Conservation (phyloP, 2,329 filamentous ascomycete genomes). For the Cyphellophora attinorum region DNA sequence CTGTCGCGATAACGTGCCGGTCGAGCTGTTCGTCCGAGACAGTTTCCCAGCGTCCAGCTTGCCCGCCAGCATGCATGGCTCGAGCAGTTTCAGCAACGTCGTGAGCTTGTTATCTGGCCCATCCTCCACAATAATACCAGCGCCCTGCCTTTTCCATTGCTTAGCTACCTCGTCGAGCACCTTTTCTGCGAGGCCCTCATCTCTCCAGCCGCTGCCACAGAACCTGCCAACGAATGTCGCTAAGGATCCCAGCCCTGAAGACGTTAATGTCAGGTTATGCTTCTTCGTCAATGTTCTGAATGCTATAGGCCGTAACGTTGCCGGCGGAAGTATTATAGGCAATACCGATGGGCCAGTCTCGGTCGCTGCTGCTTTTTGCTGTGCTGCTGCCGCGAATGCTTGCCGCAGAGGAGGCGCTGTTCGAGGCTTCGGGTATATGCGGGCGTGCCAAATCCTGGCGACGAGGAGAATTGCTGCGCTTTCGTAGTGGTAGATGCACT, state of each 20-base stretch:
- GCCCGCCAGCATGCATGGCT: slow-evolving; percentile 84
- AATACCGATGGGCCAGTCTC: slow-evolving; percentile 53
- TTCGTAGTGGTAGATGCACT: slow-evolving; percentile 19
- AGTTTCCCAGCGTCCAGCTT: slow-evolving; percentile 41
- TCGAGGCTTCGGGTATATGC: slow-evolving; percentile 54
- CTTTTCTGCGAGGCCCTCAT: slow-evolving; percentile 85
- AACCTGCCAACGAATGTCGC: slow-evolving; percentile 85
- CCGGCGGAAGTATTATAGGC: slow-evolving; percentile 78
- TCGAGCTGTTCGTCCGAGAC: slow-evolving; percentile 32
- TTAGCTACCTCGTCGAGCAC: slow-evolving; percentile 87
- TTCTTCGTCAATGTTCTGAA: slow-evolving; percentile 97
- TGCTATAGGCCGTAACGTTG: slow-evolving; percentile 77
- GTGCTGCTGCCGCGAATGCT: slow-evolving; percentile 23
- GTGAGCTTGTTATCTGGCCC: slow-evolving; percentile 61
- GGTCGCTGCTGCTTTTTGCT: slow-evolving; percentile 36
- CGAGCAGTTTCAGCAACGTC: slow-evolving; percentile 71
- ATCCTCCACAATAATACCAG: slow-evolving; percentile 85
- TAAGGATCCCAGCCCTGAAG: slow-evolving; percentile 72
- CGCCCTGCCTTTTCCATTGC: slow-evolving; percentile 82
- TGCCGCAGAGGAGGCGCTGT: slow-evolving; percentile 30
- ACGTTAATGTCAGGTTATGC: slow-evolving; percentile 85
- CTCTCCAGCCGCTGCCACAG: slow-evolving; percentile 92
- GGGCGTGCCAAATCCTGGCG: slow-evolving; percentile 81
- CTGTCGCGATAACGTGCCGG: slow-evolving; percentile 50
- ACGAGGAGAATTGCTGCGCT: slow-evolving; percentile 72